Evolutionary conservation across 441 rosid genomes (phyloP), one percentile per base, ranked within the genome.

Genomic region (Adansonia rubrostipa): DNA sequence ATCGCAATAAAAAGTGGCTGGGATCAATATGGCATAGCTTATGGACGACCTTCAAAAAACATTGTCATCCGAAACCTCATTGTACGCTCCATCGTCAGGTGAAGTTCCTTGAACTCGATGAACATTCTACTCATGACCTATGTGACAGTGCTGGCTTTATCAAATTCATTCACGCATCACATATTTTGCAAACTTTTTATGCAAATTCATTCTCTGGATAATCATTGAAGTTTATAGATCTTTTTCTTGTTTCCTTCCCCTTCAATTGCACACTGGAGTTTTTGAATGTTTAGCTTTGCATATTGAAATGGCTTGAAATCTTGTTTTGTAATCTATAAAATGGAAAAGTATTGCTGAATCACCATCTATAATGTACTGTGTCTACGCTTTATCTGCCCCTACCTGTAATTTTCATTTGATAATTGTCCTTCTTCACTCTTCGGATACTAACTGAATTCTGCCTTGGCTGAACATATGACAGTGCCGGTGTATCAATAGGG

Each of bases 1-100:
- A 90, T 94, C 67, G 99, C 98, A 2, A 96, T 96, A 83, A 94
- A 96, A 84, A 96, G 98, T 77, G 99, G 99, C 57, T 94, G 99
- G 98, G 99, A 96, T 93, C 99, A 96, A 82, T 96, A 92, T 85
- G 99, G 99, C 58, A 94, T 92, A 74, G 82, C 89, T 3, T 96
- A 94, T 82, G 95, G 93, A 72, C 87, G 91, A 78, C 97, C 98
- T 75, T 92, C 98, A 0, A 85, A 48, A 13, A 94, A 94, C 78
- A 93, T 96, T 80, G 87, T 91, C 61, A 89, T 96, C 78, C 96
- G 95, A 63, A 94, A 94, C 77, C 89, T 96, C 74, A 85, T 90
- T 2, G 92, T 94, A 64, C 97, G 92, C 73, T 96, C 99, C 71
- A 87, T 92, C 89, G 96, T 96, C 88, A 96, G 98, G 98, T 96